These are phyloP conservation scores for Silene conica DNA, from an alignment of 148 eudicot genomes.

Conservation along the genomic window DNA sequence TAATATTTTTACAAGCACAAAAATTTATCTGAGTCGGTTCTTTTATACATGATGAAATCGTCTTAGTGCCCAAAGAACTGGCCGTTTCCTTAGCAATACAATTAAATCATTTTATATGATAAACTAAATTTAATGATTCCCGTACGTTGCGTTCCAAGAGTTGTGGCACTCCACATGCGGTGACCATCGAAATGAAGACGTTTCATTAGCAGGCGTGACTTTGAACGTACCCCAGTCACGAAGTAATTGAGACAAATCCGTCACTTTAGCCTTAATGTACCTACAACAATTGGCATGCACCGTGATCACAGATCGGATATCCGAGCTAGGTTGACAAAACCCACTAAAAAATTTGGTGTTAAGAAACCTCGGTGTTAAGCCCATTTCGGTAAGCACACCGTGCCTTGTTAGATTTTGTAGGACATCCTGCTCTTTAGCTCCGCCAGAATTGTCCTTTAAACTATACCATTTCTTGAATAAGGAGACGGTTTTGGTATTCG, in stretches of 20 bases:
- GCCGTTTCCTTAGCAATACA: too few relatives aligned
- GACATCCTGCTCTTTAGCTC: slow-evolving; percentile 74
- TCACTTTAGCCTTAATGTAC: slow-evolving; percentile 51
- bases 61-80: too few relatives aligned
- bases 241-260: slow-evolving; percentile 41
- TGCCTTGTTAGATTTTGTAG: slow-evolving; percentile 28
- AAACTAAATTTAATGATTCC: background rate
- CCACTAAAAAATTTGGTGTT: slow-evolving; percentile 61
- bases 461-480: slow-evolving; percentile 59
- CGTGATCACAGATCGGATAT: slow-evolving; percentile 40
- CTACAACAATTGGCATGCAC: slow-evolving; percentile 89
- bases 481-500: slow-evolving; percentile 53
- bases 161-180: slow-evolving; percentile 29
- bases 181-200: slow-evolving; percentile 33
- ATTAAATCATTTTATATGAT: too few relatives aligned
- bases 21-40: too few relatives aligned
- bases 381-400: slow-evolving; percentile 28
- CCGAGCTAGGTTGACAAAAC: slow-evolving; percentile 47
- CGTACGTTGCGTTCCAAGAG: slow-evolving; percentile 26
- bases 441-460: slow-evolving; percentile 42
- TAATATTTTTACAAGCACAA: too few relatives aligned
- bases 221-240: slow-evolving; percentile 45
- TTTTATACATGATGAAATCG: too few relatives aligned
- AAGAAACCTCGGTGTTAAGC: slow-evolving; percentile 35
- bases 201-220: slow-evolving; percentile 24